phyloP scores from a whole-genome alignment of 164 flowering plant genomes.

The Taxillus chinensis region DNA sequence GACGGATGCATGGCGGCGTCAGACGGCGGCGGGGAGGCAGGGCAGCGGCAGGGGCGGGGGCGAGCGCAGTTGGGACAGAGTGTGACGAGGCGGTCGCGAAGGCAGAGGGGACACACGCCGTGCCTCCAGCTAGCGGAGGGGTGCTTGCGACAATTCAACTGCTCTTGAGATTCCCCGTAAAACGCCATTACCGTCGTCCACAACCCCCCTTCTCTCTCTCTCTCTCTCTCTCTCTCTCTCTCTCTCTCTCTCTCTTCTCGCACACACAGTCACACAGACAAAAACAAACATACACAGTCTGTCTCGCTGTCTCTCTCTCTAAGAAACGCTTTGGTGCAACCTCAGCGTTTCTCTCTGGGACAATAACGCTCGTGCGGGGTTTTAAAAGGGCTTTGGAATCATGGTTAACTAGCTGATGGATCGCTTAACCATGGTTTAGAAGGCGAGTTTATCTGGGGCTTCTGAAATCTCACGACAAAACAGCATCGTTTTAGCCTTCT shows the following conservation, averaged over 20 bases:
- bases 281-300: too few species aligned
- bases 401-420: too few species aligned
- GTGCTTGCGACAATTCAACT: slow-evolving; percentile 53
- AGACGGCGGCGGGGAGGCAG: neutral
- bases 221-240: neutral
- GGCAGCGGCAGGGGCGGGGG: too few species aligned
- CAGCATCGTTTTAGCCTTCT: too few species aligned
- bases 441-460: too few species aligned
- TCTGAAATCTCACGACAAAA: too few species aligned
- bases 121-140: slow-evolving; percentile 32
- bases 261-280: neutral
- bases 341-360: too few species aligned
- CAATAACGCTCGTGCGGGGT: too few species aligned
- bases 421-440: too few species aligned
- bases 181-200: slow-evolving; percentile 20
- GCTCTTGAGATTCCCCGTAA: slow-evolving; percentile 38
- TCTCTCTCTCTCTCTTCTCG: neutral
- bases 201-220: neutral
- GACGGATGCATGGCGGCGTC: neutral
- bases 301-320: neutral
- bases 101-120: slow-evolving; percentile 58
- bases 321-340: too few species aligned
- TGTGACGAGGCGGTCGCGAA: slow-evolving; percentile 37
- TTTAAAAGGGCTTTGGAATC: too few species aligned
- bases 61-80: slow-evolving; percentile 38